Percentiles rank a stretch among this genome's conserved stretches.
These are phyloP conservation scores for Pseudogymnoascus sp. DNA, from an alignment of 2,329 filamentous ascomycete species.

Conservation along the genomic window DNA sequence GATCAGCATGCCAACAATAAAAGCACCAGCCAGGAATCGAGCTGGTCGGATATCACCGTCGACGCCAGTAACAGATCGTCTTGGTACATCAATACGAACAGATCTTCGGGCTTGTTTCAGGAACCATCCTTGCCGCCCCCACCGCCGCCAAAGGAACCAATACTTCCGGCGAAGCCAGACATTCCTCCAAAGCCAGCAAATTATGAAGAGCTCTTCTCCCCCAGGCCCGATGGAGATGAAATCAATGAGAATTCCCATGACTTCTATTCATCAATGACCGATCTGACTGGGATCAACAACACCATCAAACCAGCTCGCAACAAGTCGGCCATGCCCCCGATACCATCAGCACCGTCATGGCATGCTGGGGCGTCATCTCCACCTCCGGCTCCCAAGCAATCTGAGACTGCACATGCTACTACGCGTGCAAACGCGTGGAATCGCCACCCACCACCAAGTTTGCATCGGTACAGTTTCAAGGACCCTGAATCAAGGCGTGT, in stretches of 20 bases:
- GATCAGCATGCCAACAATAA: slow-evolving; percentile 28
- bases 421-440: slow-evolving; percentile 15
- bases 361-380: background rate
- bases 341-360: background rate
- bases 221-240: background rate
- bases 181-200: background rate
- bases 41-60: slow-evolving; percentile 54
- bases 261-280: slow-evolving; percentile 1
- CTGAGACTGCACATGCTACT: background rate
- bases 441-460: slow-evolving; percentile 20
- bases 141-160: background rate
- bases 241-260: background rate
- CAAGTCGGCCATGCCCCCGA: slow-evolving; percentile 1
- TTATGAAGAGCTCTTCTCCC: background rate
- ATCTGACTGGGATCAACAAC: background rate
- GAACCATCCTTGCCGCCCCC: slow-evolving; percentile 12
- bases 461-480: slow-evolving; percentile 23
- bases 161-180: background rate
- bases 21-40: slow-evolving; percentile 46
- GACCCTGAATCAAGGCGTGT: slow-evolving; percentile 23
- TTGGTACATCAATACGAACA: slow-evolving; percentile 26
- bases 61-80: slow-evolving; percentile 39
- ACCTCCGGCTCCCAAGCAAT: background rate
- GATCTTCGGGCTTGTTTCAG: slow-evolving; percentile 20
- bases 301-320: background rate